Evolutionary conservation across 192 early-diverging fungal genomes (phyloP).

Genomic region (Helicostylum pulchrum): DNA sequence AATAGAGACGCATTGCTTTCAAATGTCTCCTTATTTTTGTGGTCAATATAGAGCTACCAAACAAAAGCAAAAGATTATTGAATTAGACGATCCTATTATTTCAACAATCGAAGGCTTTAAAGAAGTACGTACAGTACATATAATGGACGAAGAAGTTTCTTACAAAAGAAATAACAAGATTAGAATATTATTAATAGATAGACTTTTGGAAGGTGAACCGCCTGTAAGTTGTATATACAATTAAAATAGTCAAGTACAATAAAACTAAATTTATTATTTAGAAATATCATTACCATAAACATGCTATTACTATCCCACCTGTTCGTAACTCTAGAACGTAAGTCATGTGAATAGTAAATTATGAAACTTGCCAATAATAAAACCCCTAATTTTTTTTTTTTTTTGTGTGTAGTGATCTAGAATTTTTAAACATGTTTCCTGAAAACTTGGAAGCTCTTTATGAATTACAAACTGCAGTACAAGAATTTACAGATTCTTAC

Average conservation of each 20-base stretch:
- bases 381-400: constrained; percentile 1
- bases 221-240: constrained; percentile 13
- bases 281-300: constrained; percentile 9
- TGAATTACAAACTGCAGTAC: constrained; percentile 38
- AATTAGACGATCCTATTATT: constrained; percentile 42
- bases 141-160: constrained; percentile 47
- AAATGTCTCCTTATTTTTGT: constrained; percentile 50
- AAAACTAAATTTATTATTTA: not conserved
- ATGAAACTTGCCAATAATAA: not conserved
- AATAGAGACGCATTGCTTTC: constrained; percentile 53
- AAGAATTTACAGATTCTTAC: constrained; percentile 52
- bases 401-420: constrained; percentile 40
- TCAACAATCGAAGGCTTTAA: constrained; percentile 43
- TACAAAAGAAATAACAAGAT: constrained; percentile 46
- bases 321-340: constrained; percentile 25
- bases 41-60: constrained; percentile 46
- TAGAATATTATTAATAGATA: constrained; percentile 42
- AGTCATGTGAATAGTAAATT: constrained; percentile 15
- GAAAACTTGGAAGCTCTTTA: constrained; percentile 35
- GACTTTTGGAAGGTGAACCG: constrained; percentile 48
- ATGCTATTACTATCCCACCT: constrained; percentile 20
- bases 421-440: constrained; percentile 42
- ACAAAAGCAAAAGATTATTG: constrained; percentile 49
- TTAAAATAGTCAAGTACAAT: too few relatives aligned
- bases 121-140: constrained; percentile 42